Percentiles rank a stretch among this genome's conserved stretches.
phyloP scores from a whole-genome alignment of 140 eudicot species.

The Cichorium intybus region DNA sequence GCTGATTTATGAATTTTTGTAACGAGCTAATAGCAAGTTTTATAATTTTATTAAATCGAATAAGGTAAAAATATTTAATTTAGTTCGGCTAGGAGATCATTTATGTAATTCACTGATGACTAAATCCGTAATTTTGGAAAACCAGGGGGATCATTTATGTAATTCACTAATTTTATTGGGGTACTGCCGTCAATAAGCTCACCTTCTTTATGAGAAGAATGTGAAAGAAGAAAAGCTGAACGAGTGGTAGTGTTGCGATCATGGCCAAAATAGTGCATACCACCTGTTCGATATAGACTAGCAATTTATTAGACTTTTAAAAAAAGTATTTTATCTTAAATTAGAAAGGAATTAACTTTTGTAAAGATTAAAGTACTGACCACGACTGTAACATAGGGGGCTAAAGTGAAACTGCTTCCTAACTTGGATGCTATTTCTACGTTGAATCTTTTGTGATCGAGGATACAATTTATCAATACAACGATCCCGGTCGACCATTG shows the following conservation, averaged over 20 bases:
- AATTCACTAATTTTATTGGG: too few relatives aligned
- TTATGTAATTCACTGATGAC: too few relatives aligned
- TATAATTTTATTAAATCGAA: too few relatives aligned
- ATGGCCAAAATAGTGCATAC: conserved; percentile 88
- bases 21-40: too few relatives aligned
- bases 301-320: conserved; percentile 4
- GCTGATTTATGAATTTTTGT: neutral
- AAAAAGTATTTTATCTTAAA: neutral
- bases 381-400: conserved; percentile 85
- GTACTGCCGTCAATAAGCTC: neutral
- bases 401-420: conserved; percentile 93
- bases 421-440: conserved; percentile 65
- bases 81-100: too few relatives aligned
- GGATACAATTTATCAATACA: conserved; percentile 65
- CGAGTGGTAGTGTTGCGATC: conserved; percentile 90
- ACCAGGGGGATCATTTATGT: too few relatives aligned
- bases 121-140: too few relatives aligned
- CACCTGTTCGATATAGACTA: conserved; percentile 43
- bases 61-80: too few relatives aligned
- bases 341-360: neutral
- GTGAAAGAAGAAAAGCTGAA: conserved; percentile 97
- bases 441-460: conserved; percentile 57
- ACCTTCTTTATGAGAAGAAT: conserved; percentile 95
- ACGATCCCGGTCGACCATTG: conserved; percentile 98
- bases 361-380: conserved; percentile 44